phyloP scores from a whole-genome alignment of 2,329 filamentous ascomycete genomes.

The Cercospora nicotianae region DNA sequence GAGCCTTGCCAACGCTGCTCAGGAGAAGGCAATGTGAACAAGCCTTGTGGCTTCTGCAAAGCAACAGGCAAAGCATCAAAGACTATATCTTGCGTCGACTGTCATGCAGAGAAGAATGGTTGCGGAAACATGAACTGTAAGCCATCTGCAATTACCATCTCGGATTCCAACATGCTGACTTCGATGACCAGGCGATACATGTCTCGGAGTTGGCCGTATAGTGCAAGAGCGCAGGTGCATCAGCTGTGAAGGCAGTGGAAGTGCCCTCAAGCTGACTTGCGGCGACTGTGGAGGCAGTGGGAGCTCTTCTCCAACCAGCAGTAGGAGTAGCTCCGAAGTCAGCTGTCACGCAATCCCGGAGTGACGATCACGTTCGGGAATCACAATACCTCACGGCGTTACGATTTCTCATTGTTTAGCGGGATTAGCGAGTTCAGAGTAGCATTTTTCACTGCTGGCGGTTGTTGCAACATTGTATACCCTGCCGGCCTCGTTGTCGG shows the following conservation, averaged over 20 bases:
- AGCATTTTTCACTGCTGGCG: not conserved
- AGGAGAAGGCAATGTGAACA: slow-evolving; percentile 17
- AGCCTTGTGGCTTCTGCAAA: slow-evolving; percentile 21
- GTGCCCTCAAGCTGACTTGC: slow-evolving; percentile 17
- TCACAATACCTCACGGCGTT: not conserved
- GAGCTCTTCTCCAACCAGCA: not conserved
- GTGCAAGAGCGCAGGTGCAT: slow-evolving; percentile 4
- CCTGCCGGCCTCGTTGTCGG: not conserved
- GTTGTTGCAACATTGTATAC: not conserved
- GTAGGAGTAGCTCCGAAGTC: slow-evolving; percentile 6
- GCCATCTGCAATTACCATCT: not conserved
- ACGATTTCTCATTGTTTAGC: not conserved
- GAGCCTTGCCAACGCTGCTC: slow-evolving; percentile 17
- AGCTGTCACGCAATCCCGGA: slow-evolving; percentile 6
- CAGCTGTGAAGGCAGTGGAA: slow-evolving; percentile 18
- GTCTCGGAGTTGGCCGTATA: slow-evolving; percentile 9
- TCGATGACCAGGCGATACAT: not conserved
- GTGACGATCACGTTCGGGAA: not conserved
- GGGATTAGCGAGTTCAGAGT: not conserved
- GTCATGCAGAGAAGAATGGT: slow-evolving; percentile 23
- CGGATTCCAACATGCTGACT: not conserved
- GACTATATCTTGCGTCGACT: slow-evolving; percentile 12
- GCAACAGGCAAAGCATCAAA: slow-evolving; percentile 16
- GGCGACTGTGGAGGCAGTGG: slow-evolving; percentile 23
- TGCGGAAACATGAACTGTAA: slow-evolving; percentile 24